These are phyloP conservation scores for Tuber borchii DNA, from an alignment of 495 filamentous ascomycete genomes.

Conservation along the genomic window DNA sequence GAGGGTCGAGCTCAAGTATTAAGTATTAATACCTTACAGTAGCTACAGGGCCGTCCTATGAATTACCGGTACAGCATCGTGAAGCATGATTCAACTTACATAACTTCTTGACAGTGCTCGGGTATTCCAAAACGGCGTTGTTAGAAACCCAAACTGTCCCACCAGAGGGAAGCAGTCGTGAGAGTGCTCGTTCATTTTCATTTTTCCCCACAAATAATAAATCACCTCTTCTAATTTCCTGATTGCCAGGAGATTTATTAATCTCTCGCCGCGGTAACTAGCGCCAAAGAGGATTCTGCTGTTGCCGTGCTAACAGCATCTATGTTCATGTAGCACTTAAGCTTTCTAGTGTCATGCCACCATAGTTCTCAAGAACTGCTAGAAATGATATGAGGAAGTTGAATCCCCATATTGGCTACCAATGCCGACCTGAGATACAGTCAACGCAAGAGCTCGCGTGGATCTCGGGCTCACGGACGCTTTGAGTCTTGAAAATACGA, in stretches of 20 bases:
- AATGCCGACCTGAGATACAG: background rate
- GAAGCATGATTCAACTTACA: background rate
- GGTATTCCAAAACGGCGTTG: background rate
- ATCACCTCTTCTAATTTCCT: background rate
- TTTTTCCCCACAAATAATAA: background rate
- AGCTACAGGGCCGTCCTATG: background rate
- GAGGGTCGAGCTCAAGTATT: background rate
- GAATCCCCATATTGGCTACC: background rate
- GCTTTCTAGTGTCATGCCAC: background rate
- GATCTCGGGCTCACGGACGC: background rate
- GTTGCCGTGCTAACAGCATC: background rate
- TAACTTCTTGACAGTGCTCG: background rate
- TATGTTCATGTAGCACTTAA: background rate
- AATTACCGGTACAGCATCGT: background rate
- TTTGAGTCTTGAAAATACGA: background rate
- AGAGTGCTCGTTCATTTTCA: background rate
- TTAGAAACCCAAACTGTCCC: background rate
- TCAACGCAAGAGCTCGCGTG: background rate
- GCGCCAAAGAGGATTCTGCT: background rate
- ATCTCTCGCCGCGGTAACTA: background rate
- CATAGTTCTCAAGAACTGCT: background rate
- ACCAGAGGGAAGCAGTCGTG: background rate
- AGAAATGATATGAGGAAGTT: background rate
- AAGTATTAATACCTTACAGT: background rate
- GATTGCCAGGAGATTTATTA: background rate